Conservation (phyloP, 129 eudicot genomes). For the Mikania micrantha region DNA sequence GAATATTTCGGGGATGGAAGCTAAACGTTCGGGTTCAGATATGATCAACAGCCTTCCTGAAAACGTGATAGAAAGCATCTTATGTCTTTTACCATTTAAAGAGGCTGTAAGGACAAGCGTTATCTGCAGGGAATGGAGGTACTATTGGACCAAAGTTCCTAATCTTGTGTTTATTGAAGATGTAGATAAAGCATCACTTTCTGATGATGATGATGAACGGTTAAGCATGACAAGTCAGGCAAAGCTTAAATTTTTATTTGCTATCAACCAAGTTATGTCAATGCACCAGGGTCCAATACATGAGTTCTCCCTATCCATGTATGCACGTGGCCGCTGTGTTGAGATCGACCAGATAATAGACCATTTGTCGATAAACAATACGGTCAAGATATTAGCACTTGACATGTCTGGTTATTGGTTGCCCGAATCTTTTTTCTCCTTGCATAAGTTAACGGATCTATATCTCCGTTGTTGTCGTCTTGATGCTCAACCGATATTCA, state of each 20-base stretch:
- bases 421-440: neutral
- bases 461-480: neutral
- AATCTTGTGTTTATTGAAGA: conserved; percentile 9
- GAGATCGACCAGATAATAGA: conserved; percentile 2
- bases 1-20: too few relatives aligned
- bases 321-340: neutral
- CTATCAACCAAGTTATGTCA: conserved; percentile 7
- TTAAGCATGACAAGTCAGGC: neutral
- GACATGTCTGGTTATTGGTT: neutral
- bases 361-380: conserved; percentile 2
- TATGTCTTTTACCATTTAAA: neutral
- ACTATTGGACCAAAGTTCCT: conserved; percentile 2
- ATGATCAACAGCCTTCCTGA: conserved; percentile 10
- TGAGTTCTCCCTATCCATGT: conserved; percentile 1
- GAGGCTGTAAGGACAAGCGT: conserved; percentile 10
- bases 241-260: neutral
- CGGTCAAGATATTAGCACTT: neutral
- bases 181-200: neutral
- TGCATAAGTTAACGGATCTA: neutral
- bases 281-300: conserved; percentile 11
- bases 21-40: neutral
- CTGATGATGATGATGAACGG: neutral
- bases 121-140: conserved; percentile 3
- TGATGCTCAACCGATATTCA: neutral
- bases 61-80: neutral